Percentiles rank a stretch among this genome's conserved stretches.
These are phyloP conservation scores for Turnera subulata DNA, from an alignment of 345 rosid species.

Conservation along the genomic window DNA sequence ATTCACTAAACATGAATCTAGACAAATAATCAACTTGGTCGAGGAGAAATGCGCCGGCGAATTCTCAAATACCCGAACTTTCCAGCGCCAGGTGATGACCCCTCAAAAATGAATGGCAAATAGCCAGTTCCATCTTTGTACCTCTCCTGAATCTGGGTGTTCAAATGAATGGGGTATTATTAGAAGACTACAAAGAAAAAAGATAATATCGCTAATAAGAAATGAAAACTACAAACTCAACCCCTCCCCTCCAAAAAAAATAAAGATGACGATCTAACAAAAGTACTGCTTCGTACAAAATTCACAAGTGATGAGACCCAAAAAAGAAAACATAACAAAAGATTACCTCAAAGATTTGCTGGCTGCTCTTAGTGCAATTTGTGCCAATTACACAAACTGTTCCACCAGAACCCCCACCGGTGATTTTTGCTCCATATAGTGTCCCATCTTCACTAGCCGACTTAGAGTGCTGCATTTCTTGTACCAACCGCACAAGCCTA, in stretches of 20 bases:
- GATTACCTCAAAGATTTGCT: slow-evolving; percentile 75
- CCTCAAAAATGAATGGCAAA: slow-evolving; percentile 75
- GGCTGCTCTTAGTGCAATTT: slow-evolving; percentile 75
- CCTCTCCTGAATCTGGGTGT: slow-evolving; percentile 78
- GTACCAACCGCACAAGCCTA: slow-evolving; percentile 81
- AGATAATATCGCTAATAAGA: too few relatives aligned
- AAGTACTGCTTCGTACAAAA: too few relatives aligned
- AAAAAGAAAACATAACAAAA: too few relatives aligned
- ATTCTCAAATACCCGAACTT: slow-evolving; percentile 73
- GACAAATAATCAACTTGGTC: neutral
- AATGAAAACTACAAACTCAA: too few relatives aligned
- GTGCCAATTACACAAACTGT: slow-evolving; percentile 82
- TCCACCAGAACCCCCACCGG: slow-evolving; percentile 98
- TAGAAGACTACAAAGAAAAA: too few relatives aligned
- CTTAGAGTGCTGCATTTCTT: slow-evolving; percentile 76
- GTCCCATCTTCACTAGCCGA: slow-evolving; percentile 54
- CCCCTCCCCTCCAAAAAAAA: too few relatives aligned
- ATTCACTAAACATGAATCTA: too few relatives aligned
- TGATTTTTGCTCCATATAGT: slow-evolving; percentile 92
- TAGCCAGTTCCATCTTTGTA: slow-evolving; percentile 92
- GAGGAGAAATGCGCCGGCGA: slow-evolving; percentile 46
- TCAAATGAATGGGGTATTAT: neutral
- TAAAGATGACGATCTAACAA: too few relatives aligned
- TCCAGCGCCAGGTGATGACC: slow-evolving; percentile 93
- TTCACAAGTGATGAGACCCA: too few relatives aligned